Evolutionary conservation across 1,139 yeast species (phyloP), one percentile per base, ranked within the genome.

Genomic region (Tardiomyces depauwii): DNA sequence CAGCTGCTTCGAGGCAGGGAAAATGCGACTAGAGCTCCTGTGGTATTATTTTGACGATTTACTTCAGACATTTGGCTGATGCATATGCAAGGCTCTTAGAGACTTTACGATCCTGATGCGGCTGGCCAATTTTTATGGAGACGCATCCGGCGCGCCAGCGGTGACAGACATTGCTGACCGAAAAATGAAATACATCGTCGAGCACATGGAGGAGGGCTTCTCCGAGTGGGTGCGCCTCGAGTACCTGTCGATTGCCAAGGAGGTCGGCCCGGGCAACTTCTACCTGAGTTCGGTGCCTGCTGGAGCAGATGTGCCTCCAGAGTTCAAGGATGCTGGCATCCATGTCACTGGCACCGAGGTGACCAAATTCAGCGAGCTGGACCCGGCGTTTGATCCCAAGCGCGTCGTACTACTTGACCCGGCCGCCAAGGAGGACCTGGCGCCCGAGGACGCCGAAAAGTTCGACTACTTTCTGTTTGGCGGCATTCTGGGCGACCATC

Each of bases 201-300:
- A 91, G 66, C 98, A 91, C 63, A 88, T 91, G 96, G 98, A 91
- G 65, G 85, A 81, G 51, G 96, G 95, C 1, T 87, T 91, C 73
- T 86, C 95, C 55, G 93, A 85, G 57, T 91, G 98, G 98, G 97
- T 89, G 40, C 74, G 77, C 42, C 73, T 91, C 21, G 98, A 91
- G 60, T 91, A 91, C 63, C 68, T 78, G 28, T 87, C 84, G 58
- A 88, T 91, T 49, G 78, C 88, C 46, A 70, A 76, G 46, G 96
- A 89, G 53, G 81, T 91, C 6, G 96, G 96, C 2, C 68, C 70
- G 30, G 80, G 77, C 38, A 87, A 88, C 62, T 71, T 91, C 45
- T 69, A 82, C 44, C 70, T 91, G 51, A 79, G 95, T 0, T 88
- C 96, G 1, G 71, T 91, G 42, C 89, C 95, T 10, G 61, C 65